These are phyloP conservation scores for Lanmaoa rubissima DNA, from an alignment of 768 basidiomycete genomes.

Conservation along the genomic window DNA sequence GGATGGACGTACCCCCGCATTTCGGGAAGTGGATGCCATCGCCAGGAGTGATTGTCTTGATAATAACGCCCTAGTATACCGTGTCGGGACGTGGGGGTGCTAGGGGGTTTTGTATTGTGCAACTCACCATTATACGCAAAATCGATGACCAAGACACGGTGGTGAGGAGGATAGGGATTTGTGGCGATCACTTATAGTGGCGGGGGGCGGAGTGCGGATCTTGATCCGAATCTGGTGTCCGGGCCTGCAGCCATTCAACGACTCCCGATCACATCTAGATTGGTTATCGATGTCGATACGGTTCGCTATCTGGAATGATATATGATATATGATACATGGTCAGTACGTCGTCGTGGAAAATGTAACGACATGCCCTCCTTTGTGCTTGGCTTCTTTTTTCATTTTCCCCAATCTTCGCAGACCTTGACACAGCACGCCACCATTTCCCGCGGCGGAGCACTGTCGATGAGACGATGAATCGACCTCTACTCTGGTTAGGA, in stretches of 20 bases:
- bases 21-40: constrained; percentile 66
- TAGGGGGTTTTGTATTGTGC: neutral
- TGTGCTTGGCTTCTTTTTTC: neutral
- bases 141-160: constrained; percentile 29
- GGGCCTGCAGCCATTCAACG: constrained; percentile 4
- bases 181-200: constrained; percentile 41
- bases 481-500: neutral
- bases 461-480: constrained; percentile 1
- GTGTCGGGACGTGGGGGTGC: neutral
- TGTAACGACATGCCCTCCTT: constrained; percentile 1
- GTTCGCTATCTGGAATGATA: constrained; percentile 4
- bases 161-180: constrained; percentile 23
- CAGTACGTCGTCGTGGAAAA: constrained; percentile 11
- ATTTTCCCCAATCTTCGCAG: neutral
- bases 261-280: constrained; percentile 18
- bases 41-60: constrained; percentile 57
- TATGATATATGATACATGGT: constrained; percentile 15
- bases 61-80: constrained; percentile 59
- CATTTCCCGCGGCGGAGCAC: neutral
- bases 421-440: neutral
- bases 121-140: constrained; percentile 32
- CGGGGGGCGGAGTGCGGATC: constrained; percentile 65
- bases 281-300: constrained; percentile 32
- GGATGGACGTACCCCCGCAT: constrained; percentile 56
- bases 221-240: constrained; percentile 59